Conservation (phyloP, 805 yeast species). For the Vanderwaltozyma yarrowii region DNA sequence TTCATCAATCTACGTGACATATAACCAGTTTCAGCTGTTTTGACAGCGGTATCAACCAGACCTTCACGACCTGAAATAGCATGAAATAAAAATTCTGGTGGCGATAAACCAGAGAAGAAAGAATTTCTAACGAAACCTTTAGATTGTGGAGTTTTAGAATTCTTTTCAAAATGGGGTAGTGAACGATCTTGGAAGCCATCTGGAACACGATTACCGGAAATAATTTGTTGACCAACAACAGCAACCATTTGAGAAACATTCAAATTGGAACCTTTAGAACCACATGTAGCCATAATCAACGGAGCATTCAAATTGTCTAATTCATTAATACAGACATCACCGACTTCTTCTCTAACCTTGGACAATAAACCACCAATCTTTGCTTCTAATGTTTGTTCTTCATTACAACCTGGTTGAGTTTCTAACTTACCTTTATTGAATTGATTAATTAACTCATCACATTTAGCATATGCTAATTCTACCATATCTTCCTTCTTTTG, state of each 20-base stretch:
- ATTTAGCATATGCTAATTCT: slow-evolving; percentile 77
- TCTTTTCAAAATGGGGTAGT: slow-evolving; percentile 90
- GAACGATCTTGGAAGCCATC: slow-evolving; percentile 99
- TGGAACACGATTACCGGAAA: slow-evolving; percentile 97
- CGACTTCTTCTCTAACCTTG: slow-evolving; percentile 97
- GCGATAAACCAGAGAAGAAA: slow-evolving; percentile 85
- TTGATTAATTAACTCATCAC: slow-evolving; percentile 78
- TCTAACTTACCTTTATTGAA: slow-evolving; percentile 82
- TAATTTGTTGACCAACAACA: slow-evolving; percentile 98
- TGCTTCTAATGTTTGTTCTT: slow-evolving; percentile 96
- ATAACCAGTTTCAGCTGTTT: slow-evolving; percentile 98
- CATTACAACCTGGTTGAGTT: slow-evolving; percentile 98
- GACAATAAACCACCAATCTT: slow-evolving; percentile 93
- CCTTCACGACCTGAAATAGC: slow-evolving; percentile 99
- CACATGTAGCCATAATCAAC: slow-evolving; percentile 97
- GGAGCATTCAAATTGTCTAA: slow-evolving; percentile 89
- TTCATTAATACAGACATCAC: slow-evolving; percentile 93
- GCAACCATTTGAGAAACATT: slow-evolving; percentile 99
- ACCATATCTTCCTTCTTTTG: slow-evolving; percentile 78
- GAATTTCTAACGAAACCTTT: slow-evolving; percentile 97
- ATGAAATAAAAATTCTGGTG: slow-evolving; percentile 95
- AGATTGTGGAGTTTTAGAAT: slow-evolving; percentile 93
- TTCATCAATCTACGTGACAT: slow-evolving; percentile 98
- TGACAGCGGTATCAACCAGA: slow-evolving; percentile 97
- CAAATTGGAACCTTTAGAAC: slow-evolving; percentile 95